Evolutionary conservation across 2,329 filamentous ascomycete genomes (phyloP).

Genomic region (Diaporthe vexans): DNA sequence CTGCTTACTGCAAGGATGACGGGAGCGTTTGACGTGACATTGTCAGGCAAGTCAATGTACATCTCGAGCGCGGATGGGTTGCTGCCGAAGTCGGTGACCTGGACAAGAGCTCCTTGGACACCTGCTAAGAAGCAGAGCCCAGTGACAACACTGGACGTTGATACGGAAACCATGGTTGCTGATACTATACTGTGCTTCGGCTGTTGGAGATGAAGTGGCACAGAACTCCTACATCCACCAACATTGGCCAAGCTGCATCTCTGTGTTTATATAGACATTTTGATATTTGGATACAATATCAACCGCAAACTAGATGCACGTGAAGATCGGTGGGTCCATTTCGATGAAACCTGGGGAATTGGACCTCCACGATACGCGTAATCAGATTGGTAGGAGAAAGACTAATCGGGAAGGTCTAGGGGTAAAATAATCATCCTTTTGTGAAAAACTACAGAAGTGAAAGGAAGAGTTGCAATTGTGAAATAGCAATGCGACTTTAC

Average conservation of each 20-base stretch:
- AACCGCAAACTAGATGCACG: background rate
- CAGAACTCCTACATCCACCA: background rate
- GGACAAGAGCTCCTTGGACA: background rate
- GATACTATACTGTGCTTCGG: background rate
- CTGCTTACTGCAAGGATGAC: conserved; percentile 11
- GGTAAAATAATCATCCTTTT: background rate
- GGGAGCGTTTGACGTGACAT: background rate
- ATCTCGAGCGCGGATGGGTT: background rate
- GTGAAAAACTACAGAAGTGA: background rate
- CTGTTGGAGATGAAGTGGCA: no score
- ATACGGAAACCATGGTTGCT: background rate
- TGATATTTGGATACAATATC: background rate
- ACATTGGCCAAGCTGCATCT: background rate
- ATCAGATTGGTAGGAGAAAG: background rate
- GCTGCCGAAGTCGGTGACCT: conserved; percentile 2
- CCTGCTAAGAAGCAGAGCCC: background rate
- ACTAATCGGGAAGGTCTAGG: background rate
- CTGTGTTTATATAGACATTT: background rate
- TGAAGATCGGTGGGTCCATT: background rate
- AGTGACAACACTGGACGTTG: background rate
- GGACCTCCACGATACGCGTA: background rate
- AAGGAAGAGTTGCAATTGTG: background rate
- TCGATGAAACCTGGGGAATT: background rate
- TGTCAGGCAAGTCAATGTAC: conserved; percentile 3
- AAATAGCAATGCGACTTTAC: background rate